These are phyloP conservation scores for Trichosanthes cucumerina DNA, from an alignment of 306 rosid species.

Conservation along the genomic window DNA sequence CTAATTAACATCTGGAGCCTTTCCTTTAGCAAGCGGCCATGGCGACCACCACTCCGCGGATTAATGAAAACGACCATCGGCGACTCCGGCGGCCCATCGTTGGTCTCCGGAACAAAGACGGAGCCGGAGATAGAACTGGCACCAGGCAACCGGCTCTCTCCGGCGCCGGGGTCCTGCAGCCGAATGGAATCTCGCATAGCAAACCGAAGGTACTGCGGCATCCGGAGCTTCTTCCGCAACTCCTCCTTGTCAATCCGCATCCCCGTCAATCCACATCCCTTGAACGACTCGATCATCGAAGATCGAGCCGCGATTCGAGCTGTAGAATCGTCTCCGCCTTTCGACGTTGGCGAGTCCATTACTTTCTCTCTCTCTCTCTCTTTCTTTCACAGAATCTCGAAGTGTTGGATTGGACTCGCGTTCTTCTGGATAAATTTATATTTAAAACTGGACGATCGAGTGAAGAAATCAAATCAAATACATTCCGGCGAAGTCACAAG, in stretches of 20 bases:
- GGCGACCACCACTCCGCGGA: conserved; percentile 74
- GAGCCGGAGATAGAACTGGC: conserved; percentile 7
- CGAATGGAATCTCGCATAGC: conserved; percentile 90
- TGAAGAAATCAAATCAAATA: neutral
- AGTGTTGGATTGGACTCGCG: neutral
- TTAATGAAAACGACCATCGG: conserved; percentile 89
- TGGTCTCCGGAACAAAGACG: neutral
- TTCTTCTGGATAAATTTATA: neutral
- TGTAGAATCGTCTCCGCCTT: conserved; percentile 19
- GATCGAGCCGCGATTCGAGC: conserved; percentile 37
- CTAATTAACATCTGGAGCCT: conserved; percentile 66
- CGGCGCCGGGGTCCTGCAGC: conserved; percentile 49
- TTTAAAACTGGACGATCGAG: neutral
- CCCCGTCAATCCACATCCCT: conserved; percentile 61
- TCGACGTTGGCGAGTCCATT: conserved; percentile 7
- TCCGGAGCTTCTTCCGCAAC: conserved; percentile 44
- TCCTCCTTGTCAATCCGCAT: conserved; percentile 68
- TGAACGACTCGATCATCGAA: conserved; percentile 53
- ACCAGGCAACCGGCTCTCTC: conserved; percentile 34
- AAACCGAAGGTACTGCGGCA: conserved; percentile 71
- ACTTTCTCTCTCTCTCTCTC: neutral
- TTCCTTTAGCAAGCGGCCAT: conserved; percentile 72
- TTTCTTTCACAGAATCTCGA: neutral
- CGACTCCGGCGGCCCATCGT: conserved; percentile 24
- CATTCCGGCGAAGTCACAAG: neutral